Conservation (phyloP, 2,329 filamentous ascomycete genomes). For the Xylaria sp. region DNA sequence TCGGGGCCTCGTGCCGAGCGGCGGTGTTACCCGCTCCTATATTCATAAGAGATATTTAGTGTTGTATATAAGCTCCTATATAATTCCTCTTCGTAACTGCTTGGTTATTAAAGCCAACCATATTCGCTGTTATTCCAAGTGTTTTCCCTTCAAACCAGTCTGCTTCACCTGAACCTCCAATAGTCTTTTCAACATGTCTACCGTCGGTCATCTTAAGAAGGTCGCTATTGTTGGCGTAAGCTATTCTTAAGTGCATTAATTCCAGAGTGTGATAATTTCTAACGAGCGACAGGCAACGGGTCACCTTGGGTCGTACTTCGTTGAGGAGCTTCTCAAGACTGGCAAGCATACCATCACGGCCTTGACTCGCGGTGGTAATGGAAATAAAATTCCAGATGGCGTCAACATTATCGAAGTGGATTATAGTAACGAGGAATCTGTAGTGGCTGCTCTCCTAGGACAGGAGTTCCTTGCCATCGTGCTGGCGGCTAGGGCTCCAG, state of each 20-base stretch:
- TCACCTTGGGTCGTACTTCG: constrained; percentile 53
- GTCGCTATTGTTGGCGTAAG: constrained; percentile 49
- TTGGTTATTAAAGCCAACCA: neutral
- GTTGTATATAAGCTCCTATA: neutral
- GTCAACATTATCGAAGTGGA: constrained; percentile 55
- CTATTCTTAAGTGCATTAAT: constrained; percentile 7
- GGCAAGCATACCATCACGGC: constrained; percentile 63
- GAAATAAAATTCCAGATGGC: constrained; percentile 56
- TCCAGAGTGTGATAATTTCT: neutral
- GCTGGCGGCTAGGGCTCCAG: constrained; percentile 56
- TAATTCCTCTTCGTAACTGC: neutral
- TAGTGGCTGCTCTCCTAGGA: constrained; percentile 62
- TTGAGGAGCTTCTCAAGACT: constrained; percentile 55
- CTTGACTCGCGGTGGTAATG: constrained; percentile 58
- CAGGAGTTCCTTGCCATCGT: constrained; percentile 68
- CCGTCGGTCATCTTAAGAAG: constrained; percentile 10
- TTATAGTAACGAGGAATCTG: constrained; percentile 52
- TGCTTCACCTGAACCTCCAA: neutral
- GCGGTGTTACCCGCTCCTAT: neutral
- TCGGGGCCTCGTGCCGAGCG: neutral
- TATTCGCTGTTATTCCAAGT: neutral
- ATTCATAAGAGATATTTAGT: neutral
- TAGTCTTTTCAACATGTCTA: constrained; percentile 6
- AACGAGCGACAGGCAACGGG: constrained; percentile 53
- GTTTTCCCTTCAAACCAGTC: neutral